These are phyloP conservation scores for Ceratobasidium theobromae DNA, from an alignment of 1,284 basidiomycete species.

Conservation along the genomic window DNA sequence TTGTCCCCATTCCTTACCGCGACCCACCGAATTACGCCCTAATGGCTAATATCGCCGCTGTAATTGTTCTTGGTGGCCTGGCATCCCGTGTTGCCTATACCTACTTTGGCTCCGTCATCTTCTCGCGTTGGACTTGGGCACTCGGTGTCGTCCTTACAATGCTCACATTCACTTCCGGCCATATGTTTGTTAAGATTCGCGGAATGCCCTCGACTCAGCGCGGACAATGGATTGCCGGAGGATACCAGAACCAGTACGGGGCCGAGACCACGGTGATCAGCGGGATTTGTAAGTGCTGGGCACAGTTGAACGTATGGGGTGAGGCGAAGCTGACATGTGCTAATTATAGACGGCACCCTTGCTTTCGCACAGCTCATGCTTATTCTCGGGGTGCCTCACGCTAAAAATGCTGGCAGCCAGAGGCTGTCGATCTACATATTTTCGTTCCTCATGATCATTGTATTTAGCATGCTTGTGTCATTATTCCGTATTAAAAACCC, in stretches of 20 bases:
- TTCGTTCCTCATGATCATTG: constrained; percentile 77
- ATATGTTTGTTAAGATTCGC: constrained; percentile 97
- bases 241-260: constrained; percentile 89
- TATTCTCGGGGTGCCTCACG: constrained; percentile 76
- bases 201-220: constrained; percentile 70
- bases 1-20: constrained; percentile 70
- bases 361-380: constrained; percentile 82
- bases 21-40: constrained; percentile 61
- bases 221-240: constrained; percentile 76
- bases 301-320: constrained; percentile 6
- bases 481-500: constrained; percentile 92
- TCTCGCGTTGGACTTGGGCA: constrained; percentile 82
- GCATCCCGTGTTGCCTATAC: constrained; percentile 54
- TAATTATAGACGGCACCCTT: constrained; percentile 72
- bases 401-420: constrained; percentile 75
- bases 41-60: constrained; percentile 54
- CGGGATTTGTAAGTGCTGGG: constrained; percentile 70
- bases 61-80: constrained; percentile 49
- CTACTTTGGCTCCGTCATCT: constrained; percentile 62
- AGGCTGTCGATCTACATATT: constrained; percentile 87
- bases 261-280: constrained; percentile 90
- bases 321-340: not conserved
- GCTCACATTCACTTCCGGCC: constrained; percentile 80
- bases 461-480: constrained; percentile 86
- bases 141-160: constrained; percentile 50